Base-by-base conservation (phyloP, 2,329 filamentous ascomycete genomes). In the Sporothrix phasma region DNA sequence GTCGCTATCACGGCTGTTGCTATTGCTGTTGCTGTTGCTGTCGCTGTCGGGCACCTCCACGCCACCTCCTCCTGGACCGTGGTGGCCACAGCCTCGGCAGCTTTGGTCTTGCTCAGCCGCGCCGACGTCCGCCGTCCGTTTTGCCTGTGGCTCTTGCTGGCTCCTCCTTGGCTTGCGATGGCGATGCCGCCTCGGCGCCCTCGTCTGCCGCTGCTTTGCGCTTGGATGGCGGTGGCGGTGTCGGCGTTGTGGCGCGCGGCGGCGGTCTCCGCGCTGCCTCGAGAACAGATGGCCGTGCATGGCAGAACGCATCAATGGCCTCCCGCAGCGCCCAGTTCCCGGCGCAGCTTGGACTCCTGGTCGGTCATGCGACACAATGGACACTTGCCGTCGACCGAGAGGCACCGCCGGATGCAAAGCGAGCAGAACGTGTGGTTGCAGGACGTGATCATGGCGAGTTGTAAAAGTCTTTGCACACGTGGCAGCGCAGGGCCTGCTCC, bases 391-490 rank as follows among this genome's bases (percentile, higher is more conserved):
- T 97, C 92, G 37, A 84, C 82, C 2, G 88, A 87, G 0, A 99
- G 81, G 66, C 89, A 91, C 67, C 92, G 83, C 34, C 94, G 88
- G 73, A 99, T 97, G 74, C 94, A 99, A 62, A 96, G 78, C 6
- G 93, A 97, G 80, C 94, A 99, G 73, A 99, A 99, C 0, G 94
- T 97, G 74, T 99, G 94, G 62, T 86, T 89, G 77, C 94, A 99
- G 1, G 90, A 89, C 0, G 94, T 99, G 67, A 97, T 88, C 84
- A 99, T 94, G 0, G 94, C 60, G 92, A 96, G 66, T 86, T 86
- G 78, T 90, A 97, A 76, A 97, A 96, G 75, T 99, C 95, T 74
- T 97, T 97, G 84, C 94, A 99, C 66, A 99, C 89, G 75, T 97
- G 90, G 76, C 94, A 99, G 70, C 94, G 90, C 22, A 99, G 81